A percentile compares a stretch with the other conserved stretches of the same genome.
Conservation (phyloP, 805 yeast genomes). For the Wickerhamiella alocasiicola region DNA sequence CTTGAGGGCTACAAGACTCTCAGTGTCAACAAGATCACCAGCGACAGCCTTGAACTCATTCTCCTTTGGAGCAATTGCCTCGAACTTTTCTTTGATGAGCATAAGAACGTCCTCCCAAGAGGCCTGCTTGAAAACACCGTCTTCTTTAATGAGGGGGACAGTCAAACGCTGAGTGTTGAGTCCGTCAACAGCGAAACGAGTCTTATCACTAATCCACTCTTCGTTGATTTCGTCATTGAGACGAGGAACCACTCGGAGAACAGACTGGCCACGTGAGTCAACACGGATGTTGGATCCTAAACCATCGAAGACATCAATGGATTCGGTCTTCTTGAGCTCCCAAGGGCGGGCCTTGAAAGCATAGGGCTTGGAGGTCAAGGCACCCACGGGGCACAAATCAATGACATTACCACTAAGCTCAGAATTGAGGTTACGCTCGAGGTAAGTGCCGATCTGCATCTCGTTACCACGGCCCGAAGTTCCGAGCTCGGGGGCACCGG, state of each 20-base stretch:
- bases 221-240: conserved; percentile 77
- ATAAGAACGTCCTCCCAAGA: conserved; percentile 82
- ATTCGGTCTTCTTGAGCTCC: conserved; percentile 83
- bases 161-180: conserved; percentile 77
- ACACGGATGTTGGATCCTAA: conserved; percentile 73
- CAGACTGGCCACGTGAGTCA: conserved; percentile 77
- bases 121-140: conserved; percentile 55
- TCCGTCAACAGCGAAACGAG: conserved; percentile 78
- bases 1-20: conserved; percentile 68
- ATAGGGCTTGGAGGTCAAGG: conserved; percentile 78
- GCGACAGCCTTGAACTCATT: conserved; percentile 70
- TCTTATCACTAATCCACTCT: conserved; percentile 84
- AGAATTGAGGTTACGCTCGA: conserved; percentile 70
- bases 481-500: conserved; percentile 87
- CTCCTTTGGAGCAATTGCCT: conserved; percentile 43
- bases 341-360: conserved; percentile 90
- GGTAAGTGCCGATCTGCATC: conserved; percentile 81
- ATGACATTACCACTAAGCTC: conserved; percentile 80
- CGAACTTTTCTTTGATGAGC: conserved; percentile 48
- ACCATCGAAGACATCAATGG: conserved; percentile 74
- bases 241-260: conserved; percentile 77
- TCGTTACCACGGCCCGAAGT: conserved; percentile 85
- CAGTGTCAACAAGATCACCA: conserved; percentile 75
- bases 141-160: conserved; percentile 60
- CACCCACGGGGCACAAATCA: conserved; percentile 87